Evolutionary conservation across 305 asterid genomes (phyloP).

Genomic region (Fraxinus paxiana): DNA sequence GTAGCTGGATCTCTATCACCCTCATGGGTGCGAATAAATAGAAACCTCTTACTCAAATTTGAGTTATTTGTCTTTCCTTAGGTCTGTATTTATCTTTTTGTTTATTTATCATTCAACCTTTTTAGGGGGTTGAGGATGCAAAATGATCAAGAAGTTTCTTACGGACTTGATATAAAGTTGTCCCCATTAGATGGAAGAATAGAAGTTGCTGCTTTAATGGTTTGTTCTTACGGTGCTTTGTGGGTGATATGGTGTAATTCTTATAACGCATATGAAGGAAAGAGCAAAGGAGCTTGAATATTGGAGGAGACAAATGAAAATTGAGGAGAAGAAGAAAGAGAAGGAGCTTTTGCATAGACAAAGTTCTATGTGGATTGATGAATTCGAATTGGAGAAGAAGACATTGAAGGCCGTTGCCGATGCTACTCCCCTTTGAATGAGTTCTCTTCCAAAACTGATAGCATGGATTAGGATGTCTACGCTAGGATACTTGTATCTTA

Average conservation of each 20-base stretch:
- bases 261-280: constrained; percentile 57
- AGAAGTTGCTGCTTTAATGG: background rate
- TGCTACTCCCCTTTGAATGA: background rate
- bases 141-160: background rate
- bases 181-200: background rate
- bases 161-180: background rate
- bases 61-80: background rate
- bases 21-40: background rate
- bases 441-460: background rate
- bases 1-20: background rate
- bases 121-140: background rate
- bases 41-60: background rate
- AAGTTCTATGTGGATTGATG: constrained; percentile 40
- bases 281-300: constrained; percentile 71
- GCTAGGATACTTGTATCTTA: background rate
- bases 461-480: background rate
- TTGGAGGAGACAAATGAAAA: constrained; percentile 60
- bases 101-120: background rate
- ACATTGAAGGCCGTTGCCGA: constrained; percentile 15
- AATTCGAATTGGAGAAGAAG: constrained; percentile 36
- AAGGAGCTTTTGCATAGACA: constrained; percentile 42
- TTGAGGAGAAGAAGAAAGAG: constrained; percentile 49
- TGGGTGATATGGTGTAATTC: background rate
- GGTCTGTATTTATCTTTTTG: background rate
- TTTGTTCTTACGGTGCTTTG: background rate